These are phyloP conservation scores for Cardamine resedifolia DNA, from an alignment of 345 rosid species.

Conservation along the genomic window DNA sequence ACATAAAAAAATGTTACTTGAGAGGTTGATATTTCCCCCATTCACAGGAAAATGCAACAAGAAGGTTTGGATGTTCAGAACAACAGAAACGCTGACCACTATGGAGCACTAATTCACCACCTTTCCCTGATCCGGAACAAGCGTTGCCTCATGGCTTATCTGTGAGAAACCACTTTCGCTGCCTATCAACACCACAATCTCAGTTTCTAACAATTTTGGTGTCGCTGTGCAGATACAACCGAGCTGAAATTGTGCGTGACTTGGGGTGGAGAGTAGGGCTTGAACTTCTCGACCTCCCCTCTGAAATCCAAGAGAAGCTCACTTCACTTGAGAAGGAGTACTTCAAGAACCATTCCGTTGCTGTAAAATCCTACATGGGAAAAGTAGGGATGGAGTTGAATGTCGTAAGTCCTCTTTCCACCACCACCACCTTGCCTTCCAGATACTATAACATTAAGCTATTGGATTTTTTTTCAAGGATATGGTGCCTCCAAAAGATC, in stretches of 20 bases:
- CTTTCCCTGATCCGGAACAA: conserved; percentile 83
- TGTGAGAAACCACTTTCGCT: conserved; percentile 45
- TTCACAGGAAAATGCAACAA: conserved; percentile 79
- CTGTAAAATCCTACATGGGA: conserved; percentile 71
- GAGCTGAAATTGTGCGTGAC: conserved; percentile 76
- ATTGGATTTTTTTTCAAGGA: conserved; percentile 47
- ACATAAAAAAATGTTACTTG: no score
- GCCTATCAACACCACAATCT: not conserved
- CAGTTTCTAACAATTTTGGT: no score
- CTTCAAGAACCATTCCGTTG: conserved; percentile 62
- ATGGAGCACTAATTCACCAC: conserved; percentile 87
- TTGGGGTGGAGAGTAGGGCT: conserved; percentile 76
- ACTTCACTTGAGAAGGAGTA: conserved; percentile 64
- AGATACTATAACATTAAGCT: no score
- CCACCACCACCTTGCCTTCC: no score
- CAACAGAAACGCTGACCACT: conserved; percentile 79
- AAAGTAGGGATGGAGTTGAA: conserved; percentile 70
- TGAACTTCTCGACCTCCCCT: conserved; percentile 67
- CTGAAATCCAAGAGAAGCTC: conserved; percentile 73
- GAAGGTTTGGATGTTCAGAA: conserved; percentile 77
- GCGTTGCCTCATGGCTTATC: conserved; percentile 93
- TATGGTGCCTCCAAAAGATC: conserved; percentile 97
- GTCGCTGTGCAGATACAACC: conserved; percentile 58
- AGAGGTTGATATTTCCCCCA: not conserved
- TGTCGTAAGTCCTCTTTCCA: conserved; percentile 52